phyloP scores from a whole-genome alignment of 208 protist genomes.

The Tritrichomonas musculus region DNA sequence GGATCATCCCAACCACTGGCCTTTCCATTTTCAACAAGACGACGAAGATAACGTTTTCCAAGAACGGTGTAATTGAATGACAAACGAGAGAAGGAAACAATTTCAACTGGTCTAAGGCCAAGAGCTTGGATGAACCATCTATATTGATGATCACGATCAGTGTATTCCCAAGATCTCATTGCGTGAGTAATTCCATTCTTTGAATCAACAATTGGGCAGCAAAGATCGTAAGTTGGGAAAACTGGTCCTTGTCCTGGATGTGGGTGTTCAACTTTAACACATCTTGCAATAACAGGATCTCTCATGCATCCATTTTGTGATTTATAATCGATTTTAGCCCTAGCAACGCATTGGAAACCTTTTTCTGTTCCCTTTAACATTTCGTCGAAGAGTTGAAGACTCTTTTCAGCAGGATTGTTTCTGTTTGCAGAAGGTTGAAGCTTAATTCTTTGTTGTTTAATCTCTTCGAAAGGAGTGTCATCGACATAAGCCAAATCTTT shows the following conservation, averaged over 20 bases:
- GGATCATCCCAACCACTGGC: conserved; percentile 97
- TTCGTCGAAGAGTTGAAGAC: conserved; percentile 79
- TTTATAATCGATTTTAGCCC: conserved; percentile 88
- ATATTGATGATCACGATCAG: conserved; percentile 75
- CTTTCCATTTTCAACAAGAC: conserved; percentile 82
- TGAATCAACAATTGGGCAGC: conserved; percentile 94
- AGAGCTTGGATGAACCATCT: conserved; percentile 80
- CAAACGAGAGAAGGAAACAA: conserved; percentile 90
- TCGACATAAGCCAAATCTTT: conserved; percentile 82
- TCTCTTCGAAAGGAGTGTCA: conserved; percentile 78
- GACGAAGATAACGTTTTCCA: conserved; percentile 94
- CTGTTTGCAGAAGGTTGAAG: conserved; percentile 32
- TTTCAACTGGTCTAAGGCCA: conserved; percentile 45
- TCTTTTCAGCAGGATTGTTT: conserved; percentile 73
- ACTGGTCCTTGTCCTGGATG: conserved; percentile 62
- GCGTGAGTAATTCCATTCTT: conserved; percentile 96
- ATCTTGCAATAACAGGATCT: conserved; percentile 90
- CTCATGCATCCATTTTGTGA: conserved; percentile 85
- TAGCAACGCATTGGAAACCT: conserved; percentile 76
- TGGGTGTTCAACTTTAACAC: conserved; percentile 63
- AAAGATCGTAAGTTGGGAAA: conserved; percentile 98
- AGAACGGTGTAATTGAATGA: conserved; percentile 95
- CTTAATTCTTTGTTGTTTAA: conserved; percentile 35
- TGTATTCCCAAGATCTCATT: conserved; percentile 92
- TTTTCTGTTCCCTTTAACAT: conserved; percentile 71